Base-by-base conservation (phyloP, 257 asterid genomes). In the Echium plantagineum region DNA sequence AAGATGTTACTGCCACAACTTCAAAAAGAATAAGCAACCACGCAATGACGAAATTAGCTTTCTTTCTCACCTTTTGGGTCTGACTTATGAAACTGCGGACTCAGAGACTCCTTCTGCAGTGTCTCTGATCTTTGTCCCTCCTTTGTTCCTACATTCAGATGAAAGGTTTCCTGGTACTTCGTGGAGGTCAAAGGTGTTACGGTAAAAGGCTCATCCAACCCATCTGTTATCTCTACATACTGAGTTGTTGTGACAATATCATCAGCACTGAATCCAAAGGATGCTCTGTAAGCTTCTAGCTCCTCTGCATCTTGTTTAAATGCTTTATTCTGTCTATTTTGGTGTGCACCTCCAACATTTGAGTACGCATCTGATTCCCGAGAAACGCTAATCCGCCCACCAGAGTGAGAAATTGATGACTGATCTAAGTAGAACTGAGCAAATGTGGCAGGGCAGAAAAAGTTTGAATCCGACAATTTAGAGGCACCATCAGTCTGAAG, bases 251-350 rank as follows among this genome's bases (percentile, higher is more conserved):
- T 84, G 65, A 89, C 75, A 64, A 93, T 83, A 61, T 93, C 99
- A 80, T 93, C 99, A 12, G 99, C 99, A 75, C 99, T 93, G 78
- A 93, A 93, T 69, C 97, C 99, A 65, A 93, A 93, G 31, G 99
- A 93, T 15, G 99, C 97, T 75, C 99, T 71, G 71, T 93, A 93
- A 55, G 99, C 99, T 76, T 93, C 97, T 13, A 83, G 73, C 68
- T 93, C 99, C 69, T 93, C 99, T 15, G 74, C 85, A 66, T 93
- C 99, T n/a, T 81, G 85, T 70, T 85, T 93, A 70, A 67, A 69
- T 47, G 78, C 52, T 66, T 75, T 93, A 73, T 47, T 85, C 81
- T 81, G 97, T 79, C 91, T 75, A 68, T 73, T 93, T 64, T 83
- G 95, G 65, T 77, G 80, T 61, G 68, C 85, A 35, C 72, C 83